A percentile compares a stretch with the other conserved stretches of the same genome.
Conservation (phyloP, 345 rosid species). For the Camelina laxa region DNA sequence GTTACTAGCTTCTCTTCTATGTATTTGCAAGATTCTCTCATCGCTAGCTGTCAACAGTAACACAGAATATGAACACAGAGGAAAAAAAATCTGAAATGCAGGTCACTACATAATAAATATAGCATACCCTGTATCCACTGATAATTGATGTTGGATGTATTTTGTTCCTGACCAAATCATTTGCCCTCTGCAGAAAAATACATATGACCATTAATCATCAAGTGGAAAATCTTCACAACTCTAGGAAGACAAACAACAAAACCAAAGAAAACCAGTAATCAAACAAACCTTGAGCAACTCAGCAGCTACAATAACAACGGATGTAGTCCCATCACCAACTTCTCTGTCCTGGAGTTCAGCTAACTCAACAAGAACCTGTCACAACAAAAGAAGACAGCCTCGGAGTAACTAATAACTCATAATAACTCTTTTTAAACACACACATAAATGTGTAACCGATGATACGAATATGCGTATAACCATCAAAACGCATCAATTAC, state of each 20-base stretch:
- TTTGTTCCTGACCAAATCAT: constrained; percentile 95
- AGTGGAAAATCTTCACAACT: neutral
- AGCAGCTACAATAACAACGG: constrained; percentile 94
- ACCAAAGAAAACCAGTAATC: neutral
- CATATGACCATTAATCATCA: constrained; percentile 18
- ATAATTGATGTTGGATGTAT: constrained; percentile 97
- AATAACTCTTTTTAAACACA: neutral
- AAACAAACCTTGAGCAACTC: constrained; percentile 52
- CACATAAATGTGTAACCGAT: neutral
- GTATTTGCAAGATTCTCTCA: constrained; percentile 98
- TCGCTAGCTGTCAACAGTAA: constrained; percentile 73
- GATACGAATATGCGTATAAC: neutral
- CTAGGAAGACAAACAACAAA: neutral
- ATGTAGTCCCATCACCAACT: constrained; percentile 98
- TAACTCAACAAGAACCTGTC: constrained; percentile 94
- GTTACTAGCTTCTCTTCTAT: constrained; percentile 86
- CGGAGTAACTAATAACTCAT: neutral
- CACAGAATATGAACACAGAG: constrained; percentile 10
- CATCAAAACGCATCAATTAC: constrained; percentile 36
- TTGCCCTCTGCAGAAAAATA: constrained; percentile 71
- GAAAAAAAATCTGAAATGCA: constrained; percentile 8
- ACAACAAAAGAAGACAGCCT: constrained; percentile 10
- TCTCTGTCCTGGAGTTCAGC: constrained; percentile 98
- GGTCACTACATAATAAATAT: neutral
- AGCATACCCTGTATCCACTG: constrained; percentile 85